Conservation (phyloP, 1,284 basidiomycete genomes). For the Ustilago loliicola region DNA sequence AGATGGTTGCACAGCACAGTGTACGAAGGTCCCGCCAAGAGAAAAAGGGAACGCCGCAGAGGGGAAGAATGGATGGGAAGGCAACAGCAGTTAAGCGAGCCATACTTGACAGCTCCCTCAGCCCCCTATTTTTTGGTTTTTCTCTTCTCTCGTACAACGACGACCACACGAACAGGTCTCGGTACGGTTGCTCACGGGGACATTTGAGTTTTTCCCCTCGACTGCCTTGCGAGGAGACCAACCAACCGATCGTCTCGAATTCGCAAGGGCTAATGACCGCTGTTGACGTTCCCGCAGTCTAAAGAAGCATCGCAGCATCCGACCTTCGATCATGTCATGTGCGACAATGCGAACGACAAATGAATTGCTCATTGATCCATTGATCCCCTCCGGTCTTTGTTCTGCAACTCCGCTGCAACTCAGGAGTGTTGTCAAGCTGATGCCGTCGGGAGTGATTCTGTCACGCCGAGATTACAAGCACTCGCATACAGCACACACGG, state of each 20-base stretch:
- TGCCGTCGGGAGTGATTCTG: not conserved
- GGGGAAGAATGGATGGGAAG: not conserved
- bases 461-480: not conserved
- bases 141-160: not conserved
- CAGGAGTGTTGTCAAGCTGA: not conserved
- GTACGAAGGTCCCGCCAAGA: not conserved
- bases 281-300: not conserved
- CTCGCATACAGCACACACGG: not conserved
- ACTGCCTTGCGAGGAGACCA: too few species aligned
- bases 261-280: too few species aligned
- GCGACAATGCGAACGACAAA: not conserved
- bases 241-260: too few species aligned
- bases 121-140: not conserved
- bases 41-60: not conserved
- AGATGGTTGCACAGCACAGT: not conserved
- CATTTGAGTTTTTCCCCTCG: not conserved
- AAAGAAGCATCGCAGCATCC: not conserved
- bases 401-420: not conserved
- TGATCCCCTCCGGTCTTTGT: not conserved
- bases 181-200: not conserved
- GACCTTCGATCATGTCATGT: conserved; percentile 1
- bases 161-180: not conserved
- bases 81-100: conserved; percentile 1
- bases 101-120: not conserved
- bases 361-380: not conserved